Conservation (phyloP, 2,329 filamentous ascomycete species). For the Xylogone sp. region DNA sequence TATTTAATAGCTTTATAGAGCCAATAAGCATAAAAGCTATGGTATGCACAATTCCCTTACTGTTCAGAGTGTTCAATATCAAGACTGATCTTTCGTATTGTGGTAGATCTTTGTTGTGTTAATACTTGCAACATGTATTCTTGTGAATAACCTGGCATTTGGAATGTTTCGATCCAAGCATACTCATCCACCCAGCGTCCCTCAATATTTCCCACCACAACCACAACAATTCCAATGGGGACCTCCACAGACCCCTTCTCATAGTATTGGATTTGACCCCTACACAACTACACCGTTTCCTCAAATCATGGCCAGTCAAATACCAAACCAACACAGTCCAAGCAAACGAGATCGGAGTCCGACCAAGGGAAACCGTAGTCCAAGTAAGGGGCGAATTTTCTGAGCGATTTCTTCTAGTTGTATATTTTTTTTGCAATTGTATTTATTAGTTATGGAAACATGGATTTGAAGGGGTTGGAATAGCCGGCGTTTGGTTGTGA, state of each 20-base stretch:
- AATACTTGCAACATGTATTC: conserved; percentile 42
- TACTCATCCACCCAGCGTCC: conserved; percentile 28
- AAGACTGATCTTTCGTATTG: background rate
- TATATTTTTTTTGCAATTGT: background rate
- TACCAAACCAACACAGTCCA: conserved; percentile 22
- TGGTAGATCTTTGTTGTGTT: conserved; percentile 47
- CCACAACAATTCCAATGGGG: conserved; percentile 22
- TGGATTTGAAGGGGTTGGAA: background rate
- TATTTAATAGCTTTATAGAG: conserved; percentile 91
- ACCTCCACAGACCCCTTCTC: conserved; percentile 22
- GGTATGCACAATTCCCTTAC: conserved; percentile 37
- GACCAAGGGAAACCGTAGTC: conserved; percentile 20
- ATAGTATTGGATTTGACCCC: conserved; percentile 15
- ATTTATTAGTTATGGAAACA: background rate
- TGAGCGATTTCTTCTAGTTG: background rate
- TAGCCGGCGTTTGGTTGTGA: background rate
- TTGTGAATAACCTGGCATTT: conserved; percentile 49
- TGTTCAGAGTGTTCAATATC: background rate
- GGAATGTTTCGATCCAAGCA: conserved; percentile 27
- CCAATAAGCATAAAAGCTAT: conserved; percentile 83
- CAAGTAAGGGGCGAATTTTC: conserved; percentile 16
- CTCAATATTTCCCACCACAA: conserved; percentile 17
- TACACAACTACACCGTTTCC: conserved; percentile 16
- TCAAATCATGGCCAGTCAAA: conserved; percentile 24
- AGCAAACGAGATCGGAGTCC: conserved; percentile 21